A percentile compares a stretch with the other conserved stretches of the same genome.
Evolutionary conservation across 2,329 filamentous ascomycete species (phyloP).

Genomic region (Dothideomycetes sp.): DNA sequence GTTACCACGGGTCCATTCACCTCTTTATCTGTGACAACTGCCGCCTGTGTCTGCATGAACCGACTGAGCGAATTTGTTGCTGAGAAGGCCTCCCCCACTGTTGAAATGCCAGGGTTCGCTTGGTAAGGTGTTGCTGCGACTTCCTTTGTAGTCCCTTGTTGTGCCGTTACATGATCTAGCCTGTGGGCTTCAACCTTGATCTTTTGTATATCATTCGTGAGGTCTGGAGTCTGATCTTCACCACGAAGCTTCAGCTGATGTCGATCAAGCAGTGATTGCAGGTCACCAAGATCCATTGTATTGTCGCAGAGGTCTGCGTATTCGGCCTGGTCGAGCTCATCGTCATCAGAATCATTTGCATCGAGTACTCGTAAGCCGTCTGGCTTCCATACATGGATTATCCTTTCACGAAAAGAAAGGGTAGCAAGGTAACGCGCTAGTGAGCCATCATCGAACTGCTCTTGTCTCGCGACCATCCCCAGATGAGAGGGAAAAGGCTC

Average conservation of each 20-base stretch:
- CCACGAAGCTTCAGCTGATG: not conserved
- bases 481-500: conserved; percentile 33
- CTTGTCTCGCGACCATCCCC: conserved; percentile 25
- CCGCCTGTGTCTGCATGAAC: conserved; percentile 40
- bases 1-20: not conserved
- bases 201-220: not conserved
- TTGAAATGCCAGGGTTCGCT: conserved; percentile 9
- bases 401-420: conserved; percentile 26
- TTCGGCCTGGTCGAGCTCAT: conserved; percentile 19
- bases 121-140: not conserved
- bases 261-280: not conserved
- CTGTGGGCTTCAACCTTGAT: not conserved
- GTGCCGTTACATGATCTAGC: not conserved
- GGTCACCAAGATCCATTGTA: not conserved
- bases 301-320: not conserved
- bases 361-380: conserved; percentile 36
- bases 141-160: not conserved
- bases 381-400: conserved; percentile 35
- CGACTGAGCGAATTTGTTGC: conserved; percentile 33
- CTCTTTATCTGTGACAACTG: not conserved
- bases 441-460: conserved; percentile 30
- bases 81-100: conserved; percentile 29
- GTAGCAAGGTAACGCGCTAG: conserved; percentile 25
- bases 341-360: conserved; percentile 22
- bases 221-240: not conserved